Evolutionary conservation across 306 rosid species (phyloP).

Genomic region (Lathyrus aphaca): DNA sequence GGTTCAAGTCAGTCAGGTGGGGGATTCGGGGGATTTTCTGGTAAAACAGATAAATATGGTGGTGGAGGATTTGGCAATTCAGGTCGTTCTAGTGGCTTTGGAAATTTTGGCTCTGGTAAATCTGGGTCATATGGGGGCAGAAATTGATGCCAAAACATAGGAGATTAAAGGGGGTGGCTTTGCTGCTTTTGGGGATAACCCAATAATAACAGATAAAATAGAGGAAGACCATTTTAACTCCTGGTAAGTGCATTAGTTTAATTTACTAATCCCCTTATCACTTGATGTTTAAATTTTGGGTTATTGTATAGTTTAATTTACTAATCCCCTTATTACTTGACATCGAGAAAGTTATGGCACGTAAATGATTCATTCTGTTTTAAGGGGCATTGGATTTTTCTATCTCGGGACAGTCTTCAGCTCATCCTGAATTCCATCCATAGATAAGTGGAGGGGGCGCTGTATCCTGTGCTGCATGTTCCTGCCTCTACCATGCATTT

Average conservation of each 20-base stretch:
- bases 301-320: constrained; percentile 27
- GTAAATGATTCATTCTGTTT: background rate
- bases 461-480: constrained; percentile 13
- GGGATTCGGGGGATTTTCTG: constrained; percentile 49
- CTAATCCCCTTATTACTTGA: background rate
- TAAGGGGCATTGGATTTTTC: background rate
- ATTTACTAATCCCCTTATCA: background rate
- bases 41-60: constrained; percentile 37
- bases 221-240: constrained; percentile 41
- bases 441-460: background rate
- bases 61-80: constrained; percentile 40
- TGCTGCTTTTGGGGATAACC: constrained; percentile 28
- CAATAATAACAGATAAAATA: constrained; percentile 24
- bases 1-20: constrained; percentile 51
- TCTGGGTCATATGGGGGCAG: constrained; percentile 39
- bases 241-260: background rate
- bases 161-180: constrained; percentile 40
- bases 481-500: constrained; percentile 26
- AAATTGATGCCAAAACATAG: constrained; percentile 37
- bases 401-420: background rate
- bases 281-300: constrained; percentile 28
- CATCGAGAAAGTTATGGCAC: background rate
- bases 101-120: constrained; percentile 43
- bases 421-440: constrained; percentile 2
- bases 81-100: constrained; percentile 44